Conservation (phyloP, 2,329 filamentous ascomycete species). For the Penicillium sclerotiorum region DNA sequence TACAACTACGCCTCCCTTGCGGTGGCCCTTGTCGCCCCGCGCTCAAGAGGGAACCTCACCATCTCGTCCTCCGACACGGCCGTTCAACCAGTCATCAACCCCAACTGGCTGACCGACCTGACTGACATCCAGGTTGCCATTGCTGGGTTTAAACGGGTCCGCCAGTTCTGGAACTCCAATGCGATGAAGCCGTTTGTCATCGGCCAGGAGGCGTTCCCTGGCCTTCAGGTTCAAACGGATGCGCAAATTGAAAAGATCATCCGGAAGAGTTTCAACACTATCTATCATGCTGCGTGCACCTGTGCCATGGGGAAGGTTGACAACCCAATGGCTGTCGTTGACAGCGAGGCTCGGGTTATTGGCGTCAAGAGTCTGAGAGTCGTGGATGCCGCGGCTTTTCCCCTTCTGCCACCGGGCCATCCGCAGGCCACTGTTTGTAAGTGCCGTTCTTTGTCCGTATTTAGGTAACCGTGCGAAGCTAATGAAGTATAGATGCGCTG, state of each 20-base stretch:
- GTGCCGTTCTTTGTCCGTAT: neutral
- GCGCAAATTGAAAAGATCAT: neutral
- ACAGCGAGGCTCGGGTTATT: neutral
- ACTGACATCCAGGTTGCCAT: slow-evolving; percentile 50
- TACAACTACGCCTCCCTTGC: neutral
- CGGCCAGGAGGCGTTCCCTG: neutral
- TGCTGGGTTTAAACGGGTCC: slow-evolving; percentile 46
- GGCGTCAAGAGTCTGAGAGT: neutral
- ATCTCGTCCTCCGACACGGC: slow-evolving; percentile 31
- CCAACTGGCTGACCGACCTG: slow-evolving; percentile 48
- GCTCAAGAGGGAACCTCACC: slow-evolving; percentile 50
- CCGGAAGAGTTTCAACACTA: neutral
- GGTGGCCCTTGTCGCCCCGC: slow-evolving; percentile 29
- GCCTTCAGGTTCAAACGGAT: neutral
- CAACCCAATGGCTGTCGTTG: neutral
- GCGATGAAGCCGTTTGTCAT: neutral
- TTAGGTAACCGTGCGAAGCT: too few relatives aligned
- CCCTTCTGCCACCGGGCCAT: neutral
- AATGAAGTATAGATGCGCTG: neutral
- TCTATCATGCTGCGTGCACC: neutral
- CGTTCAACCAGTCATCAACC: slow-evolving; percentile 49
- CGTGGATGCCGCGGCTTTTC: neutral
- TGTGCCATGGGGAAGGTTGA: neutral
- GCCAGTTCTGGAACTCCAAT: slow-evolving; percentile 37
- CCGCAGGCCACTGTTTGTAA: neutral